These are phyloP conservation scores for Podospora fimiseda DNA, from an alignment of 495 filamentous ascomycete genomes.

Conservation along the genomic window DNA sequence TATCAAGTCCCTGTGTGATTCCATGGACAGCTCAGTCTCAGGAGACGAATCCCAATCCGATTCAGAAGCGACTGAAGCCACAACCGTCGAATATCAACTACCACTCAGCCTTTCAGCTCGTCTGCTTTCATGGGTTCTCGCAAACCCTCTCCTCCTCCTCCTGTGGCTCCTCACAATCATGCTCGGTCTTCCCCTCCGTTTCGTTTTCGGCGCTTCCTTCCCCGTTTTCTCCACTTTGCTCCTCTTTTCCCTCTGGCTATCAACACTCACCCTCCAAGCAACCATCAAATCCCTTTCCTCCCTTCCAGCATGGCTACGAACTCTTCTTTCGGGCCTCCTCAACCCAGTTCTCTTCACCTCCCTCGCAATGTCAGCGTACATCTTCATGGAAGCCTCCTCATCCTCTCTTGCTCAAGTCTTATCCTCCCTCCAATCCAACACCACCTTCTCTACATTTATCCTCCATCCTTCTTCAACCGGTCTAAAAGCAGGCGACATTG, in stretches of 20 bases:
- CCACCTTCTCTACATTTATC: conserved; percentile 15
- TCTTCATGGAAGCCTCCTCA: conserved; percentile 28
- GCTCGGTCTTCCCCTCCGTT: conserved; percentile 27
- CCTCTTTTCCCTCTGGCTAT: conserved; percentile 36
- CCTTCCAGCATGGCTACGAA: conserved; percentile 18
- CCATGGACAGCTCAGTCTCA: conserved; percentile 5
- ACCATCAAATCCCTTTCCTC: conserved; percentile 22
- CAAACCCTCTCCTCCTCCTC: conserved; percentile 22
- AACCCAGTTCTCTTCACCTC: conserved; percentile 42
- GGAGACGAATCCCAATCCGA: not conserved
- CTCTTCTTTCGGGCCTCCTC: conserved; percentile 27
- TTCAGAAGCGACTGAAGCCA: not conserved
- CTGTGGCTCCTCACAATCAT: conserved; percentile 19
- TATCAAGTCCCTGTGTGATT: conserved; percentile 5
- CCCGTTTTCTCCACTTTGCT: conserved; percentile 30
- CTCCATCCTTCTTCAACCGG: conserved; percentile 14
- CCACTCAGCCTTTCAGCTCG: not conserved
- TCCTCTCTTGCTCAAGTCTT: conserved; percentile 25
- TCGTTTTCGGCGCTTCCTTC: conserved; percentile 15
- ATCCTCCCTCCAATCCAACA: conserved; percentile 25
- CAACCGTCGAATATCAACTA: not conserved
- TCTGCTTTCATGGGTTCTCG: conserved; percentile 4
- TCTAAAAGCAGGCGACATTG: conserved; percentile 41
- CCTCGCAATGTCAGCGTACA: conserved; percentile 34
- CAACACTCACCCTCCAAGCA: conserved; percentile 33